Evolutionary conservation across 495 filamentous ascomycete genomes (phyloP).

Genomic region (Hypoxylon lienhwacheense): DNA sequence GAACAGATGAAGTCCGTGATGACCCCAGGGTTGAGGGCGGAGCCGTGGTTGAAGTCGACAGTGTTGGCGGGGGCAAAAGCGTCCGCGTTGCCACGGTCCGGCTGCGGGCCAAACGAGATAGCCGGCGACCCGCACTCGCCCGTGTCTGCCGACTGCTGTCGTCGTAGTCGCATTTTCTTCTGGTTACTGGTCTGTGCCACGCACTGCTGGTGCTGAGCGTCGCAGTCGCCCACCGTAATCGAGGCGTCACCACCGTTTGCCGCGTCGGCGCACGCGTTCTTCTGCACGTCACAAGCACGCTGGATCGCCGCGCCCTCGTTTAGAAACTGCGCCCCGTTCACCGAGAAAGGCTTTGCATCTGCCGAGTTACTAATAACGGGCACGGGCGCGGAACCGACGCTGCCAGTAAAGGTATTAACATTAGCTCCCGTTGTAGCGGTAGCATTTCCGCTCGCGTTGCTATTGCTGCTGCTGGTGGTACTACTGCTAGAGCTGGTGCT

Average conservation of each 20-base stretch:
- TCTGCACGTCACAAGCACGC: slow-evolving; percentile 58
- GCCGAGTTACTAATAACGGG: slow-evolving; percentile 51
- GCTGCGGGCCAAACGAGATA: slow-evolving; percentile 57
- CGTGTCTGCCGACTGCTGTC: slow-evolving; percentile 42
- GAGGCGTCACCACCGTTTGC: slow-evolving; percentile 53
- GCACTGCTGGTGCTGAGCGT: slow-evolving; percentile 51
- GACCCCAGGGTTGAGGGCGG: slow-evolving; percentile 57
- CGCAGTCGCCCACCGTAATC: slow-evolving; percentile 49
- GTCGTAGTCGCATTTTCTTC: no score
- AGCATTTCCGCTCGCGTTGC: not conserved
- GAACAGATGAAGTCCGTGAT: slow-evolving; percentile 60
- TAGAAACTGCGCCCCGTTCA: slow-evolving; percentile 57
- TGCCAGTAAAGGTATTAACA: slow-evolving; percentile 60
- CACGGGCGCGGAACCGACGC: slow-evolving; percentile 55
- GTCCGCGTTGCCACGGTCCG: slow-evolving; percentile 55
- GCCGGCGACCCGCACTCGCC: slow-evolving; percentile 56
- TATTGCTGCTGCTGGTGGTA: not conserved
- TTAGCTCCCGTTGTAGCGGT: slow-evolving; percentile 40
- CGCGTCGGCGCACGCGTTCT: slow-evolving; percentile 59
- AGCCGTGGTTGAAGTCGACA: slow-evolving; percentile 61
- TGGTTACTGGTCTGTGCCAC: slow-evolving; percentile 39
- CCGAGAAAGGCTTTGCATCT: slow-evolving; percentile 54
- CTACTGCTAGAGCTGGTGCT: slow-evolving; percentile 25
- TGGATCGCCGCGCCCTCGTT: slow-evolving; percentile 54
- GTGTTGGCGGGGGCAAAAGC: slow-evolving; percentile 55